Percentiles rank a stretch among this genome's conserved stretches.
phyloP scores from a whole-genome alignment of 1,139 yeast genomes.

The Hyphopichia wangnamkhiaoensis region DNA sequence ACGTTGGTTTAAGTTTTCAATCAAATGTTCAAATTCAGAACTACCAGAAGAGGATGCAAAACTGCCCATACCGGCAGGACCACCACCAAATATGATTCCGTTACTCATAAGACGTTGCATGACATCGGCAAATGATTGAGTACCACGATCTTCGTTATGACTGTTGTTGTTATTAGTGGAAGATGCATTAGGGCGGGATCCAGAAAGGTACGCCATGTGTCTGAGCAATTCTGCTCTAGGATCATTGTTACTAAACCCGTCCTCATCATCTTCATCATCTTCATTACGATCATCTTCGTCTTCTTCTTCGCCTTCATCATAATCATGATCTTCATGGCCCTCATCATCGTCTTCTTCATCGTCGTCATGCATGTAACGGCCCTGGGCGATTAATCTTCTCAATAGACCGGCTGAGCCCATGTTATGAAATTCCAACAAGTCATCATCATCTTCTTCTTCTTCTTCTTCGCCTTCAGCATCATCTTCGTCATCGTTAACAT shows the following conservation, averaged over 20 bases:
- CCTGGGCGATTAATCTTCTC: too few species aligned
- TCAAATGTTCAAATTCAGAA: slow-evolving; percentile 40
- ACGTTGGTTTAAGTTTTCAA: slow-evolving; percentile 43
- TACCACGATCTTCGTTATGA: slow-evolving; percentile 1
- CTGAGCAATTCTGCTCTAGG: slow-evolving; percentile 29
- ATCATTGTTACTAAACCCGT: slow-evolving; percentile 21
- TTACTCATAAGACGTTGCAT: slow-evolving; percentile 43
- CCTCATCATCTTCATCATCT: slow-evolving; percentile 22
- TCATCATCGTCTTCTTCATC: slow-evolving; percentile 9
- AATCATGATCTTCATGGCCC: slow-evolving; percentile 11
- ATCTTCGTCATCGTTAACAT: slow-evolving; percentile 10
- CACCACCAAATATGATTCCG: slow-evolving; percentile 33
- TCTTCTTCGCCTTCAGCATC: slow-evolving; percentile 19
- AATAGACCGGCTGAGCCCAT: too few species aligned
- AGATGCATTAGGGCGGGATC: slow-evolving; percentile 3
- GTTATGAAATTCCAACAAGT: too few species aligned
- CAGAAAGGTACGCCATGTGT: slow-evolving; percentile 23
- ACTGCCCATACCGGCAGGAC: slow-evolving; percentile 5
- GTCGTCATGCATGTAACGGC: slow-evolving; percentile 8
- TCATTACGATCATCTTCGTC: slow-evolving; percentile 13
- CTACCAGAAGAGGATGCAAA: slow-evolving; percentile 7
- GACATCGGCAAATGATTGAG: slow-evolving; percentile 34
- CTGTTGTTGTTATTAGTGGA: slow-evolving; percentile 7
- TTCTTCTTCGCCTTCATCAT: slow-evolving; percentile 17
- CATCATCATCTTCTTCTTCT: slow-evolving; percentile 12